Conservation (phyloP, 805 yeast genomes). For the Blastobotrys muscicola region DNA sequence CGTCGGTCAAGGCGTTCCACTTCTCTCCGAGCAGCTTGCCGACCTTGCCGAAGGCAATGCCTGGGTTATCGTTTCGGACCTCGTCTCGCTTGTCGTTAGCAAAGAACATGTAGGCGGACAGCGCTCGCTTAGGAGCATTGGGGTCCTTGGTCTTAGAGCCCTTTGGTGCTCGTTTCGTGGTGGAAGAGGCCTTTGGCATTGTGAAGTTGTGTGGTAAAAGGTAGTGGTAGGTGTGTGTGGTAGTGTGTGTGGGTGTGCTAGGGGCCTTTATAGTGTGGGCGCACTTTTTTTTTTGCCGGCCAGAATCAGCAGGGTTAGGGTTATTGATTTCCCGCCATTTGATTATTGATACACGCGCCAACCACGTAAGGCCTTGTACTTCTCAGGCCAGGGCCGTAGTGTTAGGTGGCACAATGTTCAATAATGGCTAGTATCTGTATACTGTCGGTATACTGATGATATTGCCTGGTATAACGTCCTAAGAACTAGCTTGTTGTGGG, state of each 20-base stretch:
- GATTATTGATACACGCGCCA: too few species aligned
- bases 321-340: too few species aligned
- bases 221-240: constrained; percentile 3
- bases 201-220: not conserved
- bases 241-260: constrained; percentile 1
- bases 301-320: too few species aligned
- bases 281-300: too few species aligned
- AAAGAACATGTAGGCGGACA: constrained; percentile 98
- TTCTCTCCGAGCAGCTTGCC: constrained; percentile 92
- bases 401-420: too few species aligned
- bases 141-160: constrained; percentile 31
- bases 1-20: constrained; percentile 85
- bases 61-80: constrained; percentile 94
- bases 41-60: constrained; percentile 85
- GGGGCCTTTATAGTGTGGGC: too few species aligned
- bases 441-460: too few species aligned
- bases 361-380: too few species aligned
- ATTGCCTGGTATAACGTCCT: too few species aligned
- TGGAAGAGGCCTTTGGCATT: constrained; percentile 22
- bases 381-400: too few species aligned
- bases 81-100: constrained; percentile 96
- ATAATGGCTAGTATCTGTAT: too few species aligned
- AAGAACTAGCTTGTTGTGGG: too few species aligned
- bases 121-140: constrained; percentile 97
- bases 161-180: constrained; percentile 11